Percentiles rank a stretch among this genome's conserved stretches.
Evolutionary conservation across 345 rosid species (phyloP).

Genomic region (Melastoma malabathricum): DNA sequence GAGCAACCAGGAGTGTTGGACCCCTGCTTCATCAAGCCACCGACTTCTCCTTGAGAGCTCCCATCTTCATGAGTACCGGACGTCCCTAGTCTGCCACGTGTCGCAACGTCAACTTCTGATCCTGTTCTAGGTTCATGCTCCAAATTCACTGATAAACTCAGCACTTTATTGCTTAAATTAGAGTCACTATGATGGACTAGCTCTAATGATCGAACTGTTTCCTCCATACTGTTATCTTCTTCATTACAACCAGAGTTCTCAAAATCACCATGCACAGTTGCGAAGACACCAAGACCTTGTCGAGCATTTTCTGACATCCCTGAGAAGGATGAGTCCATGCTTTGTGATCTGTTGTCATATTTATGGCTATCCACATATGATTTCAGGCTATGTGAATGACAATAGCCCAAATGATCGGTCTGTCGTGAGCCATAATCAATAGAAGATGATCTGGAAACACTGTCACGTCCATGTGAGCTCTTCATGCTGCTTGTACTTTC

Average conservation of each 20-base stretch:
- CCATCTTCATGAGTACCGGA: too few species aligned
- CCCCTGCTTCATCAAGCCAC: slow-evolving; percentile 9
- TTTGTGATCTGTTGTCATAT: slow-evolving; percentile 50
- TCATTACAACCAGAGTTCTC: slow-evolving; percentile 20
- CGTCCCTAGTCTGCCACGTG: too few species aligned
- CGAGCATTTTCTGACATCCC: slow-evolving; percentile 36
- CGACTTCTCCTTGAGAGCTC: slow-evolving; percentile 14
- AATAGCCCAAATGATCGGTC: slow-evolving; percentile 40
- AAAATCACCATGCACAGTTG: slow-evolving; percentile 23
- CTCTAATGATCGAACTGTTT: slow-evolving; percentile 19
- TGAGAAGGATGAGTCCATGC: slow-evolving; percentile 37
- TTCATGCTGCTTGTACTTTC: slow-evolving; percentile 54
- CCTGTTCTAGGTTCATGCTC: slow-evolving; percentile 3
- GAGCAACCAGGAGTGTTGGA: slow-evolving; percentile 19
- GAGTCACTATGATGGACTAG: slow-evolving; percentile 11
- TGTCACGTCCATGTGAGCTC: slow-evolving; percentile 71
- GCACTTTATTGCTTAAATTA: slow-evolving; percentile 19
- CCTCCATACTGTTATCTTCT: slow-evolving; percentile 14
- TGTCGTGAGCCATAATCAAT: slow-evolving; percentile 62
- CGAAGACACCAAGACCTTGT: slow-evolving; percentile 41
- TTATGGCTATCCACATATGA: slow-evolving; percentile 57
- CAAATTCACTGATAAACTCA: slow-evolving; percentile 21
- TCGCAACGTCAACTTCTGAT: slow-evolving; percentile 15
- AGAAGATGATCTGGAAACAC: slow-evolving; percentile 75
- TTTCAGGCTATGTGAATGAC: slow-evolving; percentile 60